phyloP scores from a whole-genome alignment of 2,329 filamentous ascomycete species.

The Xenosphaeropsis pyriputrescens region DNA sequence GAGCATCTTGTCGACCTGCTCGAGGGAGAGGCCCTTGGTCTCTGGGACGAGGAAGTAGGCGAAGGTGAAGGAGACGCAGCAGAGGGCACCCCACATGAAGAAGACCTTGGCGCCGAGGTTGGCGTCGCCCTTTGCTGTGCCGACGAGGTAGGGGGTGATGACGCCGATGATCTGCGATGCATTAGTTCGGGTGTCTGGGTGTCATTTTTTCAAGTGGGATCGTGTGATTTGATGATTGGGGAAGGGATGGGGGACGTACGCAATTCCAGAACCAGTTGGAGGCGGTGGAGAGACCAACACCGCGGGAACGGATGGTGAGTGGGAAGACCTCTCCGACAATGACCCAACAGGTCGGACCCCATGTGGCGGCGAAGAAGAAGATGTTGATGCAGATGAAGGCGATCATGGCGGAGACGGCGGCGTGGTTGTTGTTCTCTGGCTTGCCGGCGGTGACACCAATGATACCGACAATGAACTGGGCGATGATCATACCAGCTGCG shows the following conservation, averaged over 20 bases:
- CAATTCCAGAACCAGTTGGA: constrained; percentile 87
- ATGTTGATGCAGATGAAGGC: constrained; percentile 87
- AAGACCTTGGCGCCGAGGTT: constrained; percentile 52
- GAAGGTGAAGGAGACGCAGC: constrained; percentile 36
- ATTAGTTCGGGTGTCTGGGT: constrained; percentile 30
- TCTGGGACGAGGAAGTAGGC: constrained; percentile 49
- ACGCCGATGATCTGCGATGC: constrained; percentile 40
- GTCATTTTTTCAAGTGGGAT: constrained; percentile 37
- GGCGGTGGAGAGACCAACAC: constrained; percentile 70
- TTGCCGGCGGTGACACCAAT: constrained; percentile 45
- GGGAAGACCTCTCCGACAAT: constrained; percentile 82
- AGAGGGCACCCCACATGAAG: constrained; percentile 49
- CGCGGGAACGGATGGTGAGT: constrained; percentile 67
- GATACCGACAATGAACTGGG: constrained; percentile 74
- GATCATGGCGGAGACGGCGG: constrained; percentile 53
- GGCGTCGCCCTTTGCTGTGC: constrained; percentile 31
- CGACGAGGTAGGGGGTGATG: constrained; percentile 62
- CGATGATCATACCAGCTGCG: constrained; percentile 67
- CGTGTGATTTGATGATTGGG: constrained; percentile 61
- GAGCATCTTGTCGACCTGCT: constrained; percentile 55
- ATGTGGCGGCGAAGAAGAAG: constrained; percentile 82
- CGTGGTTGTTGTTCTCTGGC: constrained; percentile 34
- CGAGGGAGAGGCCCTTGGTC: constrained; percentile 58
- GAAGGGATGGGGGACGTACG: constrained; percentile 71
- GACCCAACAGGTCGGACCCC: constrained; percentile 66